Evolutionary conservation across 495 filamentous ascomycete genomes (phyloP).

Genomic region (Penicillium alfredii): DNA sequence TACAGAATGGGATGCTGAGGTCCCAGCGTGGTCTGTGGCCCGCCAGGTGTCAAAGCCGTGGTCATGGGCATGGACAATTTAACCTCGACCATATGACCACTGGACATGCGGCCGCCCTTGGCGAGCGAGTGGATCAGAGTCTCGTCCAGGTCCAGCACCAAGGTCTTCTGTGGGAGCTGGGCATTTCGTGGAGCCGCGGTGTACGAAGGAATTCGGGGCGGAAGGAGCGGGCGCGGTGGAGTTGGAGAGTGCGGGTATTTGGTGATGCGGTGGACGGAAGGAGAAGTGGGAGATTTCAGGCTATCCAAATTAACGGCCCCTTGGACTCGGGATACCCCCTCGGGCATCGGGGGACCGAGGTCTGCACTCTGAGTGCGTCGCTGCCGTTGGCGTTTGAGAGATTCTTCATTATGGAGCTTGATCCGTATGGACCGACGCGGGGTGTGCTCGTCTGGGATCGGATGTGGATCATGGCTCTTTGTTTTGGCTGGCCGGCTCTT

Average conservation of each 20-base stretch:
- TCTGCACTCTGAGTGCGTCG: slow-evolving; percentile 34
- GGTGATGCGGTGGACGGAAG: slow-evolving; percentile 63
- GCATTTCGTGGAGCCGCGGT: slow-evolving; percentile 43
- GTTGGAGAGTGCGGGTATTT: slow-evolving; percentile 85
- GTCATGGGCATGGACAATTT: slow-evolving; percentile 65
- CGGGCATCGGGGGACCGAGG: slow-evolving; percentile 25
- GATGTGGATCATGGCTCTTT: slow-evolving; percentile 39
- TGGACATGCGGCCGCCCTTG: slow-evolving; percentile 91
- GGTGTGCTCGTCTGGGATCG: slow-evolving; percentile 54
- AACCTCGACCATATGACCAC: slow-evolving; percentile 98
- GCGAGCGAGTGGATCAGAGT: slow-evolving; percentile 96
- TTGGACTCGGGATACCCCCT: slow-evolving; percentile 25
- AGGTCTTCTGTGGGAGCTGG: slow-evolving; percentile 67
- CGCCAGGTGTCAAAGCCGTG: slow-evolving; percentile 54
- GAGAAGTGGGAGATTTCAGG: slow-evolving; percentile 85
- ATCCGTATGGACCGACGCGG: slow-evolving; percentile 80
- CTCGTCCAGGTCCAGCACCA: slow-evolving; percentile 94
- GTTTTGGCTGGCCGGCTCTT: slow-evolving; percentile 45
- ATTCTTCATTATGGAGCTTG: slow-evolving; percentile 80
- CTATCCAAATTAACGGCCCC: slow-evolving; percentile 34
- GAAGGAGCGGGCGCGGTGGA: slow-evolving; percentile 84
- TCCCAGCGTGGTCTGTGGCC: slow-evolving; percentile 57
- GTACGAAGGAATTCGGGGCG: slow-evolving; percentile 78
- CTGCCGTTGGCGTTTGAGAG: slow-evolving; percentile 48
- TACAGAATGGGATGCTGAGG: slow-evolving; percentile 96